Evolutionary conservation across 2,329 filamentous ascomycete species (phyloP), one percentile per base, ranked within the genome.

Genomic region (Penicillium sclerotigenum): DNA sequence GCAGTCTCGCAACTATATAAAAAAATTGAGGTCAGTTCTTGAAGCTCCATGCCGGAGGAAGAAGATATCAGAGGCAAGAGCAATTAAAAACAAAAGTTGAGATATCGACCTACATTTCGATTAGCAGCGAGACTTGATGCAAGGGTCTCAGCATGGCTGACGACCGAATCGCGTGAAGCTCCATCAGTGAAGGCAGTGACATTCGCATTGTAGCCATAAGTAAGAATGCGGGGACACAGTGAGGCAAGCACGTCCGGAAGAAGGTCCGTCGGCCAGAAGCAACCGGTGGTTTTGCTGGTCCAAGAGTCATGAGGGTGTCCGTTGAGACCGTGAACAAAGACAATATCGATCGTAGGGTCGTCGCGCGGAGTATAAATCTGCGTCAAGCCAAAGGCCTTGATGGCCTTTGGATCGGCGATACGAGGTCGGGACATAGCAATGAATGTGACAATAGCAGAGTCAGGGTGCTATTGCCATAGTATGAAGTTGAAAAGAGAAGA

Each of bases 161-260:
- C 82, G 64, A 90, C 84, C 64, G 86, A 86, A 61, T 87, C 82
- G 65, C 84, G 87, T 3, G 84, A 82, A 18, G 78, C 81, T 52
- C 81, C 80, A 61, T 78, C 75, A 2, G 73, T 77, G 59, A 81
- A 82, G 0, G 79, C 71, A 36, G 75, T 72, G 1, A 82, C 79
- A 56, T 89, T 86, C 24, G 87, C 87, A 68, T 91, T 89, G 69
- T 90, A 91, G 24, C 88, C 88, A 67, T 90, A 90, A 0, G 87
- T 86, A 52, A 90, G 73, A 20, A 91, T 77, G 49, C 89, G 84
- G 50, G 85, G 86, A 24, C 81, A 81, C 11, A 78, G 77, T 10
- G 78, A 75, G 51, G 78, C 80, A 16, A 90, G 75, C 2, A 86
- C 80, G 1, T 74, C 68, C 0, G 88, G 87, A 1, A 91, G 78